Evolutionary conservation across 1,139 yeast genomes (phyloP).

Genomic region (Suhomyces maxii): DNA sequence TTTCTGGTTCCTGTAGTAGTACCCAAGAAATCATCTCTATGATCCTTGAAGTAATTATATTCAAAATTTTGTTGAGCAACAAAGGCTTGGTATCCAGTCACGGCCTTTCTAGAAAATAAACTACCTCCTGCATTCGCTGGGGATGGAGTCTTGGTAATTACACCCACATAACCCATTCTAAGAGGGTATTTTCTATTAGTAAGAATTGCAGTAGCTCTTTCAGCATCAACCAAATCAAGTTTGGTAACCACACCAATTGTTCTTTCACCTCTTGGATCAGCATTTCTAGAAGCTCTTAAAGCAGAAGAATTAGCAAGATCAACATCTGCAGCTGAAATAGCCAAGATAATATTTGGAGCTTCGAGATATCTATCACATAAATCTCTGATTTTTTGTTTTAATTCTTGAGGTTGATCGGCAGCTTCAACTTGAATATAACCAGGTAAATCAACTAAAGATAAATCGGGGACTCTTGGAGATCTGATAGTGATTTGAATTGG

Average conservation of each 20-base stretch:
- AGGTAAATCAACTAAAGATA: slow-evolving; percentile 91
- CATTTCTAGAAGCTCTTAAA: slow-evolving; percentile 83
- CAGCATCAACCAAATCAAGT: slow-evolving; percentile 82
- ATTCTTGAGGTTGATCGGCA: slow-evolving; percentile 87
- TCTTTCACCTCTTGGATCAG: slow-evolving; percentile 92
- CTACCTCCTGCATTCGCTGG: slow-evolving; percentile 20
- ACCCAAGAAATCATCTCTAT: slow-evolving; percentile 59
- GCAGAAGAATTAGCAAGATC: slow-evolving; percentile 97
- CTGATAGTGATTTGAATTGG: slow-evolving; percentile 89
- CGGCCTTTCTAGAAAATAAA: slow-evolving; percentile 37
- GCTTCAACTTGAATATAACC: slow-evolving; percentile 98
- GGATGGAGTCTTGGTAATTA: slow-evolving; percentile 76
- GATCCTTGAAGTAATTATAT: slow-evolving; percentile 54
- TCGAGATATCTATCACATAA: slow-evolving; percentile 85
- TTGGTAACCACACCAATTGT: slow-evolving; percentile 96
- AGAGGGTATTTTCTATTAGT: slow-evolving; percentile 83
- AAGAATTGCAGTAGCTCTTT: slow-evolving; percentile 65
- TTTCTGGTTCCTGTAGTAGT: slow-evolving; percentile 77
- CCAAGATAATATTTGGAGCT: slow-evolving; percentile 90
- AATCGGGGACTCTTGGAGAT: slow-evolving; percentile 91
- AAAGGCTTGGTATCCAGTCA: slow-evolving; percentile 46
- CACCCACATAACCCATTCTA: slow-evolving; percentile 97
- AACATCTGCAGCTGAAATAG: slow-evolving; percentile 96
- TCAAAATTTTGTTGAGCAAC: slow-evolving; percentile 71
- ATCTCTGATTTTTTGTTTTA: slow-evolving; percentile 74